Conservation (phyloP, 306 rosid species). For the Cucurbita maxima region DNA sequence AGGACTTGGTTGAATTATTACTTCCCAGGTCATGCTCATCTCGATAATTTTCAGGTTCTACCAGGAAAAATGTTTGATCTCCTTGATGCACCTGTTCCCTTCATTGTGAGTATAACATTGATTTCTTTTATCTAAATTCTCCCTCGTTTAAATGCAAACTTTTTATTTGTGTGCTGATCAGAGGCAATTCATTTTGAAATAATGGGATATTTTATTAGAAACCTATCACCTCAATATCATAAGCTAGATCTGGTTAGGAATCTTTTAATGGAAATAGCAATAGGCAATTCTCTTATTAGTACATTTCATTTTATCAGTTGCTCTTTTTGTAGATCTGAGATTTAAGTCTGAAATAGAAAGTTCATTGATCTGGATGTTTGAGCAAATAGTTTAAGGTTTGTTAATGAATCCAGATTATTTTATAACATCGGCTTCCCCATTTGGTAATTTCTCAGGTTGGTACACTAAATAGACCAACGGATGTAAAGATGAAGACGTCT, state of each 20-base stretch:
- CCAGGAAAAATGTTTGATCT: conserved; percentile 74
- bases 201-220: neutral
- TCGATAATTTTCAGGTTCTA: conserved; percentile 46
- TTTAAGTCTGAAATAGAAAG: neutral
- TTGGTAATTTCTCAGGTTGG: conserved; percentile 53
- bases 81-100: conserved; percentile 97
- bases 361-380: neutral
- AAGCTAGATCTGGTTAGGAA: neutral
- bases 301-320: neutral
- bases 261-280: neutral
- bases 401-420: conserved; percentile 5
- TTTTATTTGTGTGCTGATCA: neutral
- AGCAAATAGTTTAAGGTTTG: neutral
- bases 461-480: conserved; percentile 42
- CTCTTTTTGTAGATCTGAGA: neutral
- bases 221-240: neutral
- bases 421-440: neutral
- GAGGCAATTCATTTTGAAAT: neutral
- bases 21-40: neutral
- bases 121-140: neutral
- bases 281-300: neutral
- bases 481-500: conserved; percentile 40
- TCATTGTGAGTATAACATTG: conserved; percentile 48
- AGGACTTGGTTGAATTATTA: neutral
- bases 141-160: neutral